Evolutionary conservation across 2,329 filamentous ascomycete genomes (phyloP).

Genomic region (Botrytis squamosa): DNA sequence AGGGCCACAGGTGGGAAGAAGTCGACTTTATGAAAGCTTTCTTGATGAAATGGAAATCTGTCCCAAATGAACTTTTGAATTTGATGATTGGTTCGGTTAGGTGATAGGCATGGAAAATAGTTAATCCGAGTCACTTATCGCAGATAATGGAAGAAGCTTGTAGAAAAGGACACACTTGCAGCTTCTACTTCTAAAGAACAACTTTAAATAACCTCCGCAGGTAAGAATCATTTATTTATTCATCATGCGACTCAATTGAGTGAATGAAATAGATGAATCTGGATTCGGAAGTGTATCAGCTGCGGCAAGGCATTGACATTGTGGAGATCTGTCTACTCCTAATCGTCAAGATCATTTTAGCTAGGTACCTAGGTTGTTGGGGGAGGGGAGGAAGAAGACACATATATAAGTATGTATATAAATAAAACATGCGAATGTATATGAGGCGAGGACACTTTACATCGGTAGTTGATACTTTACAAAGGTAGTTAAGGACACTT

Average conservation of each 20-base stretch:
- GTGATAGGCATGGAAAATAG: neutral
- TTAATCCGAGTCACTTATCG: slow-evolving; percentile 11
- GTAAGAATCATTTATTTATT: neutral
- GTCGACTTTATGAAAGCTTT: slow-evolving; percentile 22
- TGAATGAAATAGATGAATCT: neutral
- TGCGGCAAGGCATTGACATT: neutral
- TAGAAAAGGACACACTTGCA: slow-evolving; percentile 21
- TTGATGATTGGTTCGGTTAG: slow-evolving; percentile 31
- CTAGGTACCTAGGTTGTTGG: neutral
- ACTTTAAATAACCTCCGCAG: neutral
- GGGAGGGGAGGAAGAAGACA: neutral
- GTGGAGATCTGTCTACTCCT: neutral
- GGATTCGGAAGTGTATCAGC: neutral
- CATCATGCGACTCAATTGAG: neutral
- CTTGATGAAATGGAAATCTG: slow-evolving; percentile 34
- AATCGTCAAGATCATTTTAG: neutral
- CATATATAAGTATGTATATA: neutral
- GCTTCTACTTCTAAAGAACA: slow-evolving; percentile 6
- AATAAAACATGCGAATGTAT: no score
- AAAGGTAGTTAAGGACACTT: neutral
- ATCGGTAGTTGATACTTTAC: neutral
- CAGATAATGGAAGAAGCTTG: slow-evolving; percentile 1
- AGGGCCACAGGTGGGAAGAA: neutral
- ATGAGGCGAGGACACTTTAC: slow-evolving; percentile 9
- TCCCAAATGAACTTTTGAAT: slow-evolving; percentile 27